Base-by-base conservation (phyloP, 768 basidiomycete genomes). In the Tephrocybe sp. region DNA sequence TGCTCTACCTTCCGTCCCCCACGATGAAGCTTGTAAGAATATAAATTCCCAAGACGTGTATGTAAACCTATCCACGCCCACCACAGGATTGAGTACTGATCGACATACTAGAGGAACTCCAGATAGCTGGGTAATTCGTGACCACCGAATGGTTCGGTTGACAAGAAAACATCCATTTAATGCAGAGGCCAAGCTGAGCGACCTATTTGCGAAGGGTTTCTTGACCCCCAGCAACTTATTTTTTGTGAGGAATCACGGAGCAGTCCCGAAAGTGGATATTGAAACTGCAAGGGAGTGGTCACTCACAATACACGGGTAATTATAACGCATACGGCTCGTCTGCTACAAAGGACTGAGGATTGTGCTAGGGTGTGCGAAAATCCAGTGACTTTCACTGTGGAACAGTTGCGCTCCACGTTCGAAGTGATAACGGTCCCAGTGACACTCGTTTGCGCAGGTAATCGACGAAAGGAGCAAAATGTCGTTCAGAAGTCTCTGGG, bases 111-210 rank as follows among this genome's bases (percentile, higher is more conserved):
- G 51, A 15, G 54, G 40, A 15, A 65, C 66, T 9, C 65, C 66
- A 1, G 68, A 68, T 42, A 45, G 49, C 25, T 65, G 64, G 66
- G 58, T 70, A 15, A 55, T 56, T 12, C 63, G 70, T 45, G 70
- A 73, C 56, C 51, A 58, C 21, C 57, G 62, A 15, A 71, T 82
- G 38, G 65, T 83, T 20, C 73, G 79, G 2, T 58, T 83, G 45
- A 85, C 83, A 4, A 80, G 80, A 21, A 75, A 78, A 54, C 84
- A 84, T 60, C 84, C 84, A 0, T 83, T 84, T 71, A 86, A 85
- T 62, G 57, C 64, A 25, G 84, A 85, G 60, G 69, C 80, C 0
- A 68, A 61, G 17, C 65, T 84, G 14, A 63, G 65, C n/a, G 65
- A 65, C 20, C 66, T 84, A 3, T 79, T 76, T 54, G 52, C 66